phyloP scores from a whole-genome alignment of 108 stramenopile species.

The Fragilaria radians region DNA sequence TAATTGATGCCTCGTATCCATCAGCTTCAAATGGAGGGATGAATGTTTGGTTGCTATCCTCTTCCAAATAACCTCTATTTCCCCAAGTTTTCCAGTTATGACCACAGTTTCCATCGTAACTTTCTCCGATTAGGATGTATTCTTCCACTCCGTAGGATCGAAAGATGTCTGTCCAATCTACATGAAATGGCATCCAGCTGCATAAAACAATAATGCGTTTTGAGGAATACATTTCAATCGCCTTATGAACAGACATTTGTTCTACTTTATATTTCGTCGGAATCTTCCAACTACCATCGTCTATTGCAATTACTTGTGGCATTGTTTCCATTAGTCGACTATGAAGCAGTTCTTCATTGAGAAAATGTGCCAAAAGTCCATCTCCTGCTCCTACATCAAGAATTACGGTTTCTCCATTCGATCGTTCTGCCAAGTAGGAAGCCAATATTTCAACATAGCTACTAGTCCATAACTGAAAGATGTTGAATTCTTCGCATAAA shows the following conservation, averaged over 20 bases:
- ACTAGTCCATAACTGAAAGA: constrained; percentile 72
- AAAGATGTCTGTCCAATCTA: constrained; percentile 71
- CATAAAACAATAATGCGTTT: constrained; percentile 58
- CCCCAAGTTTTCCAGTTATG: constrained; percentile 82
- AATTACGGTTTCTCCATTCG: constrained; percentile 33
- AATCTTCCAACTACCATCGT: constrained; percentile 72
- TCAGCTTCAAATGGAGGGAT: constrained; percentile 38
- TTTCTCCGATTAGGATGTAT: constrained; percentile 82
- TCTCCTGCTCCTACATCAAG: constrained; percentile 85
- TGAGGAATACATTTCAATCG: constrained; percentile 45
- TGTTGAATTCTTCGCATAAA: constrained; percentile 62
- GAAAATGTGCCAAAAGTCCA: constrained; percentile 56
- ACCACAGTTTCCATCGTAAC: constrained; percentile 74
- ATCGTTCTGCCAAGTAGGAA: constrained; percentile 44
- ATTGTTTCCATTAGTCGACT: neutral
- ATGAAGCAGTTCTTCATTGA: constrained; percentile 40
- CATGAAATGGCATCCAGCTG: constrained; percentile 79
- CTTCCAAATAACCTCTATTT: constrained; percentile 34
- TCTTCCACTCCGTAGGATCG: constrained; percentile 53
- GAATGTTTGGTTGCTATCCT: constrained; percentile 1
- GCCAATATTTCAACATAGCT: constrained; percentile 71
- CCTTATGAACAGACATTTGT: constrained; percentile 33
- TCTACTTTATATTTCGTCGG: constrained; percentile 50
- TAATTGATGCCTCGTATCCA: constrained; percentile 58
- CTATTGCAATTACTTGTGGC: constrained; percentile 47